Evolutionary conservation across 257 asterid genomes (phyloP), one percentile per base, ranked within the genome.

Genomic region (Jacaranda copaia): DNA sequence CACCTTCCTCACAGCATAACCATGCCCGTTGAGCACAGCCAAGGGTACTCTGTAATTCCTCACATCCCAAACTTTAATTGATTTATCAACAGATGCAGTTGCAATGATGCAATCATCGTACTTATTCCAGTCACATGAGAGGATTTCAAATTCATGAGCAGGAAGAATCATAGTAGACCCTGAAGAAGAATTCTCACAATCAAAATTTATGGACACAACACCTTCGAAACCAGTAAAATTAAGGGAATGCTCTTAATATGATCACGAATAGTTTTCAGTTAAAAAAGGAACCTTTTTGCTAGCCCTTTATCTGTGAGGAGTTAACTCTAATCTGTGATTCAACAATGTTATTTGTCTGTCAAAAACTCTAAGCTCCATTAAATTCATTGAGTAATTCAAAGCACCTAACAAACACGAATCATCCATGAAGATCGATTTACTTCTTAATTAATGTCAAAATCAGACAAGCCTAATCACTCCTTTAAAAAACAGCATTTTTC

Each of bases 141-240:
- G 94, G 79, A 95, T 90, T 82, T 95, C 99, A 7, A 89, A 90
- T 80, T 93, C 99, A 38, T 95, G 99, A 0, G 98, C 99, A 40
- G 99, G 98, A 45, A 93, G 90, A 72, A 95, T 93, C 98, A 95
- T 91, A 68, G 98, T 91, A n/a, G 98, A 91, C 32, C 97, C 99
- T 95, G 88, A 74, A 56, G 13, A 68, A 70, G 15, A 57, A 75
- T n/a, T 6, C 15, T 40, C 18, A 32, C 39, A 0, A 59, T 79
- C 45, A 67, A 43, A 53, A 64, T 53, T n/a, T 52, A 18, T 6
- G 73, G 66, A 60, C 15, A 45, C 8, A 67, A 38, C 39, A 62
- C 45, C 58, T 77, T 15, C 25, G 20, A 48, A 32, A 38, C 57
- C 3, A 74, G 63, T n/a, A 7, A 62, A 68, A 10, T 1, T 42